Evolutionary conservation across 1,284 basidiomycete species (phyloP).

Genomic region (Leccinum cinnamomeum): DNA sequence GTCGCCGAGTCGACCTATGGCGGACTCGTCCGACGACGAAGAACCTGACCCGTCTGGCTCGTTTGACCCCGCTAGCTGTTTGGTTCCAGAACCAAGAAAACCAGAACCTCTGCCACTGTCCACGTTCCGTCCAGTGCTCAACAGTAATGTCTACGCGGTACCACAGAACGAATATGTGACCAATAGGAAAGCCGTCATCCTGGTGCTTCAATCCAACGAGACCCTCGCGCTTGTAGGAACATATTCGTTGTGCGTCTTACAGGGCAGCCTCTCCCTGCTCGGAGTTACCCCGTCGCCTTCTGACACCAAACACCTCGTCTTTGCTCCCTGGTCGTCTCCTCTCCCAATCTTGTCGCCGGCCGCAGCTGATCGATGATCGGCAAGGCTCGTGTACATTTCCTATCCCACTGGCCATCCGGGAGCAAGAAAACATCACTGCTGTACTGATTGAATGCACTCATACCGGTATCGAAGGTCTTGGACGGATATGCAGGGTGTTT

Average conservation of each 20-base stretch:
- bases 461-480: constrained; percentile 64
- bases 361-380: constrained; percentile 11
- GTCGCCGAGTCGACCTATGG: constrained; percentile 52
- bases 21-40: constrained; percentile 50
- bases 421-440: constrained; percentile 36
- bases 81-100: constrained; percentile 1
- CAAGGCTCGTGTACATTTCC: constrained; percentile 25
- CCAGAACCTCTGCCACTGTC: constrained; percentile 11
- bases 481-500: constrained; percentile 59
- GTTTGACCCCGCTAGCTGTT: neutral
- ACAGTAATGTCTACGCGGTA: constrained; percentile 14
- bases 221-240: constrained; percentile 60
- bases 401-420: constrained; percentile 12
- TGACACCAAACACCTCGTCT: constrained; percentile 46
- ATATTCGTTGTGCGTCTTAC: constrained; percentile 54
- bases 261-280: constrained; percentile 52
- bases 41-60: constrained; percentile 23
- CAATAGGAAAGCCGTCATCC: constrained; percentile 30
- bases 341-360: constrained; percentile 52
- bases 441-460: constrained; percentile 54
- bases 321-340: constrained; percentile 66
- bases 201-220: constrained; percentile 47
- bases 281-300: constrained; percentile 51
- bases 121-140: constrained; percentile 22
- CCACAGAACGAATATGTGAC: constrained; percentile 3